These are phyloP conservation scores for Neonectria magnoliae DNA, from an alignment of 2,329 filamentous ascomycete genomes.

Conservation along the genomic window DNA sequence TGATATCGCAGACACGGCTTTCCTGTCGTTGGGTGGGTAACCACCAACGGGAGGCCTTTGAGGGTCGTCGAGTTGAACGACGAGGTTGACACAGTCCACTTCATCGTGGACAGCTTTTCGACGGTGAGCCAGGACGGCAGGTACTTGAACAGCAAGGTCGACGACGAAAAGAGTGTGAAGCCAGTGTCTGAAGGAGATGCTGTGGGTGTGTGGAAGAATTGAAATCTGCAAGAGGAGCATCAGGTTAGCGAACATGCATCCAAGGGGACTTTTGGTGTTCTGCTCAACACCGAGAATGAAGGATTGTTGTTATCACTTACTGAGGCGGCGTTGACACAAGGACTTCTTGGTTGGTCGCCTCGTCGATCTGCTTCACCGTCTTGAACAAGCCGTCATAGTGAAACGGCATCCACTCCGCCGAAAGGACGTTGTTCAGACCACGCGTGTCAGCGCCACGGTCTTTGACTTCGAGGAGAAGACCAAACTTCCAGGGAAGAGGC, in stretches of 20 bases:
- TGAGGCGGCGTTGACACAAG: slow-evolving; percentile 55
- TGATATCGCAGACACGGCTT: slow-evolving; percentile 64
- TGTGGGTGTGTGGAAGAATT: slow-evolving; percentile 61
- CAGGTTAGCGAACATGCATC: not conserved
- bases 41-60: slow-evolving; percentile 55
- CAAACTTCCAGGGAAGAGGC: slow-evolving; percentile 64
- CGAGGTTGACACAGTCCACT: slow-evolving; percentile 60
- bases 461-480: slow-evolving; percentile 61
- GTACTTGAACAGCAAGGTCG: slow-evolving; percentile 59
- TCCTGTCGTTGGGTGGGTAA: slow-evolving; percentile 56
- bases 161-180: slow-evolving; percentile 64
- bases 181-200: slow-evolving; percentile 61
- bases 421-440: slow-evolving; percentile 63
- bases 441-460: slow-evolving; percentile 55
- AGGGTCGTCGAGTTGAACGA: slow-evolving; percentile 58
- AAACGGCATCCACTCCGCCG: slow-evolving; percentile 65
- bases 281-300: not conserved
- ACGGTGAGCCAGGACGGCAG: slow-evolving; percentile 51
- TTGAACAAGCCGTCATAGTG: slow-evolving; percentile 69
- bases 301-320: slow-evolving; percentile 39
- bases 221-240: slow-evolving; percentile 50
- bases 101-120: slow-evolving; percentile 51
- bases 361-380: slow-evolving; percentile 52
- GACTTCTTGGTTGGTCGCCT: slow-evolving; percentile 51
- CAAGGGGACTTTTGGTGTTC: not conserved